These are phyloP conservation scores for Pyrenophora graminea DNA, from an alignment of 2,329 filamentous ascomycete species.

Conservation along the genomic window DNA sequence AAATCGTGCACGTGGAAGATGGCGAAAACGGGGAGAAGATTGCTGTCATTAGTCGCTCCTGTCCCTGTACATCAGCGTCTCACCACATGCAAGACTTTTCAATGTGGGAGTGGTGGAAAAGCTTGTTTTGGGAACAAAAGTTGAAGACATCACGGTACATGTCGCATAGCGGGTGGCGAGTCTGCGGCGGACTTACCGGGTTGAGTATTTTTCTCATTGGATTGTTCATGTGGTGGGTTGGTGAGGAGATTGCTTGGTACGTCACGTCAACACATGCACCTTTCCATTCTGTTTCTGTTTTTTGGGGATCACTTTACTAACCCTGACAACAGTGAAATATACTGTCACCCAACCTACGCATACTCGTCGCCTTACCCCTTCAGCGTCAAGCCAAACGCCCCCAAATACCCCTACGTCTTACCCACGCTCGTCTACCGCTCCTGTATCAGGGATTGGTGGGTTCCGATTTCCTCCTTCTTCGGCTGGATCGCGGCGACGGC, in stretches of 20 bases:
- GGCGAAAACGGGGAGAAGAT: slow-evolving; percentile 15
- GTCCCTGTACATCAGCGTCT: slow-evolving; percentile 21
- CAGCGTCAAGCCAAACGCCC: slow-evolving; percentile 57
- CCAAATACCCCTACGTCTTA: slow-evolving; percentile 59
- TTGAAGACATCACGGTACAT: slow-evolving; percentile 22
- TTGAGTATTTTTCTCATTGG: slow-evolving; percentile 48
- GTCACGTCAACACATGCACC: slow-evolving; percentile 9
- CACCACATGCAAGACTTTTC: slow-evolving; percentile 16
- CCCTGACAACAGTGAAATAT: slow-evolving; percentile 46
- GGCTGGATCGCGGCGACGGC: slow-evolving; percentile 23
- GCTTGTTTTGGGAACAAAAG: slow-evolving; percentile 33
- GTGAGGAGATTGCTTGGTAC: slow-evolving; percentile 54
- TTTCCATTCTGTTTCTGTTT: neutral
- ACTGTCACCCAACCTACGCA: slow-evolving; percentile 57
- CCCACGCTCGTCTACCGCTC: slow-evolving; percentile 58
- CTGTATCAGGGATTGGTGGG: slow-evolving; percentile 42
- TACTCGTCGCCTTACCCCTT: slow-evolving; percentile 53
- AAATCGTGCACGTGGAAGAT: slow-evolving; percentile 43
- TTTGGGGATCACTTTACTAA: neutral
- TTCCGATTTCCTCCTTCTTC: slow-evolving; percentile 31
- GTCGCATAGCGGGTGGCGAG: slow-evolving; percentile 14
- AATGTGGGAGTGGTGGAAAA: slow-evolving; percentile 30
- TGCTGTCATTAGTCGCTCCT: slow-evolving; percentile 19
- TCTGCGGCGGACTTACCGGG: slow-evolving; percentile 44
- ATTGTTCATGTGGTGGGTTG: slow-evolving; percentile 54